These are phyloP conservation scores for Debaryomycetaceae sp. DNA, from an alignment of 1,139 yeast genomes.

Conservation along the genomic window DNA sequence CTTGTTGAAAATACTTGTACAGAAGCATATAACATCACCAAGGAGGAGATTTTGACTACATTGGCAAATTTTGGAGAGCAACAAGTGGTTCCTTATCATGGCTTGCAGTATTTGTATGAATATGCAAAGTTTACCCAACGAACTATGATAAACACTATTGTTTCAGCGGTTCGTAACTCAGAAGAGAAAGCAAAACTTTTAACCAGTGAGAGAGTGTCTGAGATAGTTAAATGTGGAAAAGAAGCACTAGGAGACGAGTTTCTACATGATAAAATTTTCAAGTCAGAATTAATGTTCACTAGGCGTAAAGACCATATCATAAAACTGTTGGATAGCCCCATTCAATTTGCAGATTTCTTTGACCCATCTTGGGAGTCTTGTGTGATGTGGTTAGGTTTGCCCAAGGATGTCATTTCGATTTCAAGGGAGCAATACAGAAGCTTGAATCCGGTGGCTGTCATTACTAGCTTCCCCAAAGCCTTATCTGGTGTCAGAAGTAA, in stretches of 20 bases:
- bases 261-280: conserved; percentile 63
- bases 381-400: conserved; percentile 40
- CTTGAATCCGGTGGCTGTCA: conserved; percentile 33
- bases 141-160: conserved; percentile 60
- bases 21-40: conserved; percentile 60
- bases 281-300: conserved; percentile 80
- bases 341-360: conserved; percentile 67
- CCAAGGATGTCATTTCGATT: conserved; percentile 26
- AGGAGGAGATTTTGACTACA: conserved; percentile 48
- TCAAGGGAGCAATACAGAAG: conserved; percentile 28
- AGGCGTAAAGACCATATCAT: conserved; percentile 63
- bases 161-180: conserved; percentile 58
- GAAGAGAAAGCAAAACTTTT: conserved; percentile 65
- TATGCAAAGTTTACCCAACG: conserved; percentile 71
- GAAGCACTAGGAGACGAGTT: conserved; percentile 55
- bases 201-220: conserved; percentile 58
- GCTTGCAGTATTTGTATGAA: conserved; percentile 62
- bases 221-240: conserved; percentile 64
- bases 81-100: conserved; percentile 55
- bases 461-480: conserved; percentile 30
- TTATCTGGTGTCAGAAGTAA: conserved; percentile 31
- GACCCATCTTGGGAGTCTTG: conserved; percentile 70
- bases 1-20: conserved; percentile 61
- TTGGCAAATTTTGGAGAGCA: conserved; percentile 56
- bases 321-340: conserved; percentile 54